Evolutionary conservation across 78 protist genomes (phyloP).

Genomic region (Dictyostelium firmibasis): DNA sequence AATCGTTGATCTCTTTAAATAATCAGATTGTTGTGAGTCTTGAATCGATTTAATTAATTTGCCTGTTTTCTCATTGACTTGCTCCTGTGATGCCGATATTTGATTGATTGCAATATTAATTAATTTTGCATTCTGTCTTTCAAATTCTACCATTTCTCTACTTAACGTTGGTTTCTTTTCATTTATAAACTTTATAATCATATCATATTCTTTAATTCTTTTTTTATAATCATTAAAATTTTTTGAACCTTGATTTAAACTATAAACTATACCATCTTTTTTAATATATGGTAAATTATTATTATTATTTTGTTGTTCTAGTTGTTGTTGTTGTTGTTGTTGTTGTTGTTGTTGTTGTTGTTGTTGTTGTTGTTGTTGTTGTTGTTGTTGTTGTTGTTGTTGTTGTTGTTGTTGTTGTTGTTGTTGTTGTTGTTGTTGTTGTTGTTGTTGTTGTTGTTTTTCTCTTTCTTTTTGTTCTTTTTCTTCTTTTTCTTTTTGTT

Average conservation of each 20-base stretch:
- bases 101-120: constrained; percentile 15
- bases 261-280: not conserved
- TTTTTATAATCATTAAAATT: not conserved
- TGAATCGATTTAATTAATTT: not conserved
- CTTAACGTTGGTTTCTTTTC: not conserved
- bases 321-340: not conserved
- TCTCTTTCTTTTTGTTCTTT: not conserved
- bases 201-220: not conserved
- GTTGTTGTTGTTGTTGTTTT: too few relatives aligned
- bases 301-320: not conserved
- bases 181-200: not conserved
- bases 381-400: not conserved
- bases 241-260: not conserved
- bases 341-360: not conserved
- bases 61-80: not conserved
- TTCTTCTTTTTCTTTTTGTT: not conserved
- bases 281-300: not conserved
- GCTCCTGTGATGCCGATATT: not conserved
- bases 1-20: not conserved
- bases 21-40: not conserved
- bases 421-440: not conserved
- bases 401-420: not conserved
- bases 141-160: not conserved
- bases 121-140: not conserved
- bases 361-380: not conserved